Conservation (phyloP, 2,329 filamentous ascomycete genomes). For the Cladosporium sp. region DNA sequence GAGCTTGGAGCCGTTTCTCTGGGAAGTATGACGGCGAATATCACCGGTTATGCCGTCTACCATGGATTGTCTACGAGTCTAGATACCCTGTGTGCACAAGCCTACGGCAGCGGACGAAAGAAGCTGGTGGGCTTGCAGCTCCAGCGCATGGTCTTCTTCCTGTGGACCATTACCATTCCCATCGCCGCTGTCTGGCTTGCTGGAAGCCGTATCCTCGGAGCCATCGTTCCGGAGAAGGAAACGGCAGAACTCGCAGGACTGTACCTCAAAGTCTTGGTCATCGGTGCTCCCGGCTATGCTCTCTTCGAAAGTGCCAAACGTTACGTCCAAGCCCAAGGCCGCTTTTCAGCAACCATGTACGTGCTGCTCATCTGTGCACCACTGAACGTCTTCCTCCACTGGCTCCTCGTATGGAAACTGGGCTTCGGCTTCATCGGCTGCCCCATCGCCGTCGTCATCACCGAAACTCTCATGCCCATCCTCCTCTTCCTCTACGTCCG, state of each 20-base stretch:
- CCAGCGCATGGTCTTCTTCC: slow-evolving; percentile 75
- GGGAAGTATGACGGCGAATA: slow-evolving; percentile 46
- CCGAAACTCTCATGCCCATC: slow-evolving; percentile 68
- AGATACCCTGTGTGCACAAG: slow-evolving; percentile 89
- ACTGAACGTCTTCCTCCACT: slow-evolving; percentile 75
- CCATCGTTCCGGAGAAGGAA: slow-evolving; percentile 65
- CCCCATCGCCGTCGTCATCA: slow-evolving; percentile 70
- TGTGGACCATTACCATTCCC: slow-evolving; percentile 66
- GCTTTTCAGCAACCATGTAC: slow-evolving; percentile 80
- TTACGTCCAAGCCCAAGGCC: slow-evolving; percentile 79
- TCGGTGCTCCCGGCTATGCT: slow-evolving; percentile 71
- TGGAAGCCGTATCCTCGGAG: slow-evolving; percentile 57
- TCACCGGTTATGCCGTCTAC: slow-evolving; percentile 45
- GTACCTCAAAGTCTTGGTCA: slow-evolving; percentile 65
- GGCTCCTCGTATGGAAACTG: slow-evolving; percentile 68
- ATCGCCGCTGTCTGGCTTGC: slow-evolving; percentile 68
- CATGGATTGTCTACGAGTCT: slow-evolving; percentile 76
- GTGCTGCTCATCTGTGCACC: slow-evolving; percentile 79
- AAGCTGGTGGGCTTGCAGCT: slow-evolving; percentile 81
- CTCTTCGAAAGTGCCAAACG: slow-evolving; percentile 77
- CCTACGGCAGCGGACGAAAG: slow-evolving; percentile 85
- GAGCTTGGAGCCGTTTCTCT: slow-evolving; percentile 46
- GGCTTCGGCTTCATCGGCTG: slow-evolving; percentile 69
- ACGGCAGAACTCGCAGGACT: slow-evolving; percentile 67
- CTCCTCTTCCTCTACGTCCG: slow-evolving; percentile 70